These are phyloP conservation scores for Xylariaceae sp. DNA, from an alignment of 2,329 filamentous ascomycete species.

Conservation along the genomic window DNA sequence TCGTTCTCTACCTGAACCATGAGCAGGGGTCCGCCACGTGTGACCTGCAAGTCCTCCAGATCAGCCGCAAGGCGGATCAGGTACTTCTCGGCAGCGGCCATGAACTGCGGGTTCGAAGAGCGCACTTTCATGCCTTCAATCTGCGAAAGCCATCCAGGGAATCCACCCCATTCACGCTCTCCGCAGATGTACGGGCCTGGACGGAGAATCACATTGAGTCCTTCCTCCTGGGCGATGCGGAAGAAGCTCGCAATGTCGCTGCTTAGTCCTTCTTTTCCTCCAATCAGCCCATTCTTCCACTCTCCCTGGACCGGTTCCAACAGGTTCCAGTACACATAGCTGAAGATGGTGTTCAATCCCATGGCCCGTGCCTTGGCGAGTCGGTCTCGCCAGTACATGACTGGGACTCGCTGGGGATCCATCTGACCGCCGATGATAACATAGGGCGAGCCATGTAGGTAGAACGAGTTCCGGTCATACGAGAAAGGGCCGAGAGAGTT, in stretches of 20 bases:
- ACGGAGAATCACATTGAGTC: conserved; percentile 41
- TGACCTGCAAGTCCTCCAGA: conserved; percentile 35
- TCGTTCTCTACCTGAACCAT: conserved; percentile 50
- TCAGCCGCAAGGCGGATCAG: conserved; percentile 36
- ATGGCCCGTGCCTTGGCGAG: conserved; percentile 41
- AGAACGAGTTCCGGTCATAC: conserved; percentile 37
- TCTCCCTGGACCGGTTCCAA: conserved; percentile 38
- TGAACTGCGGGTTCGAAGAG: conserved; percentile 37
- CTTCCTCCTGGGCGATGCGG: conserved; percentile 42
- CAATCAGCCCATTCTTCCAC: conserved; percentile 30
- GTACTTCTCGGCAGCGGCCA: conserved; percentile 36
- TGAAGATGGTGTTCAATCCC: conserved; percentile 47
- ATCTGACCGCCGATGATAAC: conserved; percentile 46
- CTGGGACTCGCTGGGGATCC: conserved; percentile 46
- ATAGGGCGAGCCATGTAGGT: conserved; percentile 37
- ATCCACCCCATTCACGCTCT: conserved; percentile 46
- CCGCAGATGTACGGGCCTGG: conserved; percentile 47
- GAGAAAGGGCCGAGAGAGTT: conserved; percentile 30
- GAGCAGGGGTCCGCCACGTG: conserved; percentile 41
- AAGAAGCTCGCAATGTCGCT: conserved; percentile 48
- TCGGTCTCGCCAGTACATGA: conserved; percentile 43
- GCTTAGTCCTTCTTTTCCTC: conserved; percentile 10
- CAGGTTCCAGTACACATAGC: conserved; percentile 48
- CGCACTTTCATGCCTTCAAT: conserved; percentile 39
- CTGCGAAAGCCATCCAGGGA: conserved; percentile 41